phyloP scores from a whole-genome alignment of 768 basidiomycete genomes.

The Trametes punicea region DNA sequence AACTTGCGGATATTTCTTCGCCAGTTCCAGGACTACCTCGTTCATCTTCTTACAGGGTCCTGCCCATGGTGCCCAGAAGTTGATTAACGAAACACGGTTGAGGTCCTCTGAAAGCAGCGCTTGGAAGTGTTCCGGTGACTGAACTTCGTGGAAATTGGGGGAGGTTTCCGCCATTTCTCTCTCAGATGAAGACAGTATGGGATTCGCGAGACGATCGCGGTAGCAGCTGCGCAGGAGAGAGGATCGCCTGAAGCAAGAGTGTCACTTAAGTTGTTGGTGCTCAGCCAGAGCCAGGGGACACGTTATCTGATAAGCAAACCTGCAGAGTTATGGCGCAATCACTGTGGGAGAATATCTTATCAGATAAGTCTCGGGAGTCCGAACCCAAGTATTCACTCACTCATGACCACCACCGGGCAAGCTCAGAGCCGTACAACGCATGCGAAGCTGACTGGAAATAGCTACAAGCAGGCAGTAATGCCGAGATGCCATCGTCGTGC shows the following conservation, averaged over 20 bases:
- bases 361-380: neutral
- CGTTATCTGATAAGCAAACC: conserved; percentile 16
- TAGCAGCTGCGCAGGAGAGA: neutral
- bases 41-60: conserved; percentile 91
- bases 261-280: conserved; percentile 8
- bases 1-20: conserved; percentile 62
- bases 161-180: conserved; percentile 23
- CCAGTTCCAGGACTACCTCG: conserved; percentile 66
- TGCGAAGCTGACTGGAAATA: too few relatives aligned
- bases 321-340: conserved; percentile 18
- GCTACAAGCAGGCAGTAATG: too few relatives aligned
- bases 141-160: conserved; percentile 46
- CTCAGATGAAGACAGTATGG: neutral
- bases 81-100: conserved; percentile 76
- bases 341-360: conserved; percentile 14
- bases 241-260: neutral
- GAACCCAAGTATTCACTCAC: neutral
- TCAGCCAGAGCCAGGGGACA: neutral
- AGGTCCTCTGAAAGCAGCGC: conserved; percentile 72
- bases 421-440: too few relatives aligned
- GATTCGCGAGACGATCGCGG: neutral
- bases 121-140: conserved; percentile 72
- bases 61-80: conserved; percentile 95
- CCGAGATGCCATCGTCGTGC: too few relatives aligned
- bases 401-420: too few relatives aligned